Conservation (phyloP, 2,329 filamentous ascomycete genomes). For the Cytospora leucostoma region DNA sequence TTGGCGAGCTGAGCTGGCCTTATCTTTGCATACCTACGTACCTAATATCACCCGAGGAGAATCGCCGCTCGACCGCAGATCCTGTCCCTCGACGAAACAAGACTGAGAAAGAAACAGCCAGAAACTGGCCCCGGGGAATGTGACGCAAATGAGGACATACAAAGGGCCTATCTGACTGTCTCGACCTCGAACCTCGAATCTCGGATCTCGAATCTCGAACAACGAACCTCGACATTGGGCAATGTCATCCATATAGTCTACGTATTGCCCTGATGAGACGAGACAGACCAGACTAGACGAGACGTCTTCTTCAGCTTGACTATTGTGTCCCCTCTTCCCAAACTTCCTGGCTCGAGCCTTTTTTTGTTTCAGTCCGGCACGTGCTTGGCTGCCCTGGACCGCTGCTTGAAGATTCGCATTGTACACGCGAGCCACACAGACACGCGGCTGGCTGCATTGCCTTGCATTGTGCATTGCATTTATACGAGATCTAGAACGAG, state of each 20-base stretch:
- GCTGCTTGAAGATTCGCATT: constrained; percentile 9
- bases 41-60: no score
- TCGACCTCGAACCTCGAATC: background rate
- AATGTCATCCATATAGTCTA: constrained; percentile 21
- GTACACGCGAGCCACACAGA: constrained; percentile 4
- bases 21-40: background rate
- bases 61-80: background rate
- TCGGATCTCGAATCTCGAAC: no score
- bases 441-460: constrained; percentile 22
- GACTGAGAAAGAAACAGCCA: background rate
- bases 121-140: background rate
- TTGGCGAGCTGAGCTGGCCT: background rate
- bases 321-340: constrained; percentile 6
- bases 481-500: background rate
- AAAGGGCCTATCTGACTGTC: background rate
- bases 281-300: constrained; percentile 15
- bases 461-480: constrained; percentile 18
- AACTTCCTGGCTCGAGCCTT: background rate
- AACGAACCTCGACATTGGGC: constrained; percentile 8
- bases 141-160: background rate
- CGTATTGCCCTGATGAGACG: background rate
- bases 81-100: background rate
- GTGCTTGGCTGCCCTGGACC: constrained; percentile 12
- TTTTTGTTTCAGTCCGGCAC: background rate
- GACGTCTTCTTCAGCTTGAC: constrained; percentile 6